Base-by-base conservation (phyloP, 495 filamentous ascomycete genomes). In the Podospora pseudocomata region DNA sequence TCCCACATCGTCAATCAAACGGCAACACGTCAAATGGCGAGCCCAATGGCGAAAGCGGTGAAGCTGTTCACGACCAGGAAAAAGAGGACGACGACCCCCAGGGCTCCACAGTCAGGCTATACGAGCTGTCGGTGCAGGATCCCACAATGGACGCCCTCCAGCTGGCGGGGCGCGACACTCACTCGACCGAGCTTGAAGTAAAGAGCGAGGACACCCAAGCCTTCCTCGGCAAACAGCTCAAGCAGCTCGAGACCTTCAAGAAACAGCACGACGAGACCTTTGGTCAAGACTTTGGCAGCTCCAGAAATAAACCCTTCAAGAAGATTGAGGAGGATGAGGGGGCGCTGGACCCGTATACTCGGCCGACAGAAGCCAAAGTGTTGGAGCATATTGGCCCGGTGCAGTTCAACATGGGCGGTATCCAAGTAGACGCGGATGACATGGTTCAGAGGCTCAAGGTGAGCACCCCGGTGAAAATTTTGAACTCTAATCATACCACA, bases 321-420 rank as follows among this genome's bases (percentile, higher is more conserved):
- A 71, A 68, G 80, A 60, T 79, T 75, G 71, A 73, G n/a, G 69
- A 67, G 13, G 53, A 71, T 26, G 67, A 66, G 2, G 60, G 39
- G 44, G 53, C 30, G 56, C 18, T 11, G 23, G 60, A 60, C 55
- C 76, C 82, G 80, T 68, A 65, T 34, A 70, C 62, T 63, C 65
- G 59, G n/a, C 58, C 75, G 85, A 71, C 57, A 77, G 88, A 73
- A 86, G 87, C 67, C 54, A 83, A 84, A 66, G 90, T 96, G 60
- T 90, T 88, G 72, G 92, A 97, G 74, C 92, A 97, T 70, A 96
- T 97, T 68, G 94, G 94, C 0, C 94, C 94, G 3, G 93, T 97
- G 67, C 93, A 97, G 72, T 96, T 97, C 78, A 98, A 98, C 74
- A 92, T 97, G 85, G 94, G 94, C 23, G 94, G 94, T 66, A 97